A percentile compares a stretch with the other conserved stretches of the same genome.
phyloP scores from a whole-genome alignment of 148 eudicot genomes.

The Fagopyrum homotropicum region DNA sequence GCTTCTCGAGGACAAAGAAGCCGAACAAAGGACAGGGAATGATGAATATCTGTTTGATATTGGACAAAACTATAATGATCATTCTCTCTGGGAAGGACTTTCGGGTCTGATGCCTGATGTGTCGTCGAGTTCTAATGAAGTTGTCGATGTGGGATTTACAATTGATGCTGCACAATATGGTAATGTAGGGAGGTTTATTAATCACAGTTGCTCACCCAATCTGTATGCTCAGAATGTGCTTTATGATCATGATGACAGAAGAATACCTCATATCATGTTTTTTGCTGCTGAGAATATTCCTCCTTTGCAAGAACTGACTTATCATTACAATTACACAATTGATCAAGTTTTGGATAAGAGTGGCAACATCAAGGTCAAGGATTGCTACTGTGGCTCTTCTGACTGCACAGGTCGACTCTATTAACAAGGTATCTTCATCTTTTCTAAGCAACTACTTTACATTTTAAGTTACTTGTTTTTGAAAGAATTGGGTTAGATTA shows the following conservation, averaged over 20 bases:
- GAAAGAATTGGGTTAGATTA: no score
- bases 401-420: constrained; percentile 85
- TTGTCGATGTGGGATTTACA: constrained; percentile 59
- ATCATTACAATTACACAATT: constrained; percentile 69
- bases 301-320: constrained; percentile 75
- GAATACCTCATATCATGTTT: constrained; percentile 87
- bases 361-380: constrained; percentile 67
- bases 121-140: constrained; percentile 17
- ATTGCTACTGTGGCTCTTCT: constrained; percentile 76
- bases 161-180: constrained; percentile 73
- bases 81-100: constrained; percentile 28
- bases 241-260: constrained; percentile 71
- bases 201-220: constrained; percentile 92
- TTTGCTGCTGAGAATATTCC: constrained; percentile 91
- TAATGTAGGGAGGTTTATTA: constrained; percentile 79
- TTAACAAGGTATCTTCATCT: constrained; percentile 21
- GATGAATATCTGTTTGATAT: constrained; percentile 88
- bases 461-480: background rate
- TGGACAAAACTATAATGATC: constrained; percentile 58
- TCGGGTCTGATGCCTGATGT: constrained; percentile 26
- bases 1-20: constrained; percentile 79
- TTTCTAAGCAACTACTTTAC: background rate
- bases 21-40: constrained; percentile 55
- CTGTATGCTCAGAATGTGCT: constrained; percentile 86
- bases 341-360: constrained; percentile 55